phyloP scores from a whole-genome alignment of 306 rosid species.

The Rubus idaeus region DNA sequence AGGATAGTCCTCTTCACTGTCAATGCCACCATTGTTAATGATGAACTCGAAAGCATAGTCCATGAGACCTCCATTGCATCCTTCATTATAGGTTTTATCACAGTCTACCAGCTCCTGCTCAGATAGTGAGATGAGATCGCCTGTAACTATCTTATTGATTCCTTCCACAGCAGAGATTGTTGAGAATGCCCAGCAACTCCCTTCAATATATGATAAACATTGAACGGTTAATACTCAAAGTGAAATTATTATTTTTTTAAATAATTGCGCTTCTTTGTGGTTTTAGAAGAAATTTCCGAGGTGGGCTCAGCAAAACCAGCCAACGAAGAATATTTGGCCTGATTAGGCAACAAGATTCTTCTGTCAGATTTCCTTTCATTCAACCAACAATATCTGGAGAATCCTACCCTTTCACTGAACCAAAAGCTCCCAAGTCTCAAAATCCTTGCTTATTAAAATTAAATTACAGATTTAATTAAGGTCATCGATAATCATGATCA shows the following conservation, averaged over 20 bases:
- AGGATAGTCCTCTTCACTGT: slow-evolving; percentile 81
- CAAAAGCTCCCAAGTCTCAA: background rate
- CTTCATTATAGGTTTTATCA: slow-evolving; percentile 64
- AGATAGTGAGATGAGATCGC: slow-evolving; percentile 63
- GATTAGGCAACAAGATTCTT: background rate
- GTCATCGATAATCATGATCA: background rate
- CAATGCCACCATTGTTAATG: slow-evolving; percentile 79
- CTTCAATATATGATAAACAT: slow-evolving; percentile 33
- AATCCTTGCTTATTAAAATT: background rate
- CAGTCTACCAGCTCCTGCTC: slow-evolving; percentile 93
- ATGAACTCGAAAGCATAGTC: slow-evolving; percentile 76
- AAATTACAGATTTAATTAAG: background rate
- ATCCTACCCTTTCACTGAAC: too few species aligned
- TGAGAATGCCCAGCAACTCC: slow-evolving; percentile 97
- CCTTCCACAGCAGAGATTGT: slow-evolving; percentile 75
- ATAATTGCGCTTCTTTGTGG: background rate
- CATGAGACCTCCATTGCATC: slow-evolving; percentile 85
- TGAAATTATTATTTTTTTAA: too few species aligned
- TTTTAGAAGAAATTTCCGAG: background rate
- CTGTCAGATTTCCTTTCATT: background rate
- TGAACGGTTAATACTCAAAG: background rate
- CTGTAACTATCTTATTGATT: slow-evolving; percentile 78
- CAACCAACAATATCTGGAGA: background rate
- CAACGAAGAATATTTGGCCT: background rate
- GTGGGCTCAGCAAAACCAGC: background rate